Evolutionary conservation across 768 basidiomycete genomes (phyloP).

Genomic region (Daedalea quercina): DNA sequence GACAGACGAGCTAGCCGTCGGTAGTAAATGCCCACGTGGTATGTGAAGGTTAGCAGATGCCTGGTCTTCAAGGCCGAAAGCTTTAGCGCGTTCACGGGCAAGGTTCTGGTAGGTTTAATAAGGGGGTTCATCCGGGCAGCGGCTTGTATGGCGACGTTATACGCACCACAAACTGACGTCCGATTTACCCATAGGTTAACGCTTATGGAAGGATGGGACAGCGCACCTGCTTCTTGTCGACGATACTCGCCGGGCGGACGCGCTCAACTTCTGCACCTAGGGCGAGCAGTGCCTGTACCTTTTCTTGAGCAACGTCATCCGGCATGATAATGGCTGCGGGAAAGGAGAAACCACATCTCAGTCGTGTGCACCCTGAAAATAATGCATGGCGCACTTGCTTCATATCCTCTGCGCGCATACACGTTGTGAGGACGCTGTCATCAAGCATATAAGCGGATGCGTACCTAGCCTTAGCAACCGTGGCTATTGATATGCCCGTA

Average conservation of each 20-base stretch:
- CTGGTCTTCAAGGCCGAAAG: slow-evolving; percentile 50
- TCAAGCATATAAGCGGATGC: slow-evolving; percentile 9
- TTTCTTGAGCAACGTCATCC: slow-evolving; percentile 86
- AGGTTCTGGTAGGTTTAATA: too few relatives aligned
- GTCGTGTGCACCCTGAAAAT: slow-evolving; percentile 2
- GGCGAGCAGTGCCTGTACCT: slow-evolving; percentile 74
- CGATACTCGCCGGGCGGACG: slow-evolving; percentile 91
- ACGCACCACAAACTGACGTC: neutral
- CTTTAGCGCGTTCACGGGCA: slow-evolving; percentile 69
- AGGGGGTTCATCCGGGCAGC: too few relatives aligned
- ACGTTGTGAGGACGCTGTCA: neutral
- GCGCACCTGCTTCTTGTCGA: slow-evolving; percentile 89
- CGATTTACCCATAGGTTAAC: neutral
- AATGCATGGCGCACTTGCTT: slow-evolving; percentile 53
- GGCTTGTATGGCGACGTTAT: neutral
- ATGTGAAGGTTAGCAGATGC: slow-evolving; percentile 3
- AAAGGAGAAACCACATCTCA: neutral
- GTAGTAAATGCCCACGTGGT: slow-evolving; percentile 14
- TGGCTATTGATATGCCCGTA: slow-evolving; percentile 94
- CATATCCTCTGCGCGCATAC: slow-evolving; percentile 61
- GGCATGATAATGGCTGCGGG: slow-evolving; percentile 79
- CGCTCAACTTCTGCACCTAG: slow-evolving; percentile 88
- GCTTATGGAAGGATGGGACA: slow-evolving; percentile 10
- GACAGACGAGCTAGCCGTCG: slow-evolving; percentile 39
- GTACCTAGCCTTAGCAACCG: slow-evolving; percentile 81